These are phyloP conservation scores for Sugiyamaella castrensis DNA, from an alignment of 1,139 yeast species.

Conservation along the genomic window DNA sequence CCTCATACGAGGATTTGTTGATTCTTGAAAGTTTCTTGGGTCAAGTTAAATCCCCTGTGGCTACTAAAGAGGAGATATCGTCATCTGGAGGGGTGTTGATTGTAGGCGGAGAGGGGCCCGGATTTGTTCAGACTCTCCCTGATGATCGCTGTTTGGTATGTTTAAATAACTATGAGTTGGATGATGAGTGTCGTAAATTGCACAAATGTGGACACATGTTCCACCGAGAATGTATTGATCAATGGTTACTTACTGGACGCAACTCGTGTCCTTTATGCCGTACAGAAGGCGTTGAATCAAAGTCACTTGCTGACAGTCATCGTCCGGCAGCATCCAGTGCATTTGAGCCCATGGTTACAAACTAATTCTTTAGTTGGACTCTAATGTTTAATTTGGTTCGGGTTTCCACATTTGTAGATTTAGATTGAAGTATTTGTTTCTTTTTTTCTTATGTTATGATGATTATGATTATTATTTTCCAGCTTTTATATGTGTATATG, in stretches of 20 bases:
- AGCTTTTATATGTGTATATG: no score
- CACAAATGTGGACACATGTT: constrained; percentile 47
- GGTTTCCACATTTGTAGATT: no score
- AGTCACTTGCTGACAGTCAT: background rate
- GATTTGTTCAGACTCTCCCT: constrained; percentile 9
- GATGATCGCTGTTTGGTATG: constrained; percentile 51
- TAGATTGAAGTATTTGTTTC: no score
- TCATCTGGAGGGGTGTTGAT: constrained; percentile 40
- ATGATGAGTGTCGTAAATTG: constrained; percentile 47
- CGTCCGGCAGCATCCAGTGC: background rate
- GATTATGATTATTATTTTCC: no score
- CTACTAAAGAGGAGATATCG: constrained; percentile 42
- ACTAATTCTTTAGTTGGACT: background rate
- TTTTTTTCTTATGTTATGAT: no score
- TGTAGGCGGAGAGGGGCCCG: constrained; percentile 21
- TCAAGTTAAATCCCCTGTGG: constrained; percentile 45
- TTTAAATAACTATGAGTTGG: constrained; percentile 44
- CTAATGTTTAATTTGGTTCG: background rate
- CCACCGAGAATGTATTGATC: constrained; percentile 54
- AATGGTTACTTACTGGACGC: constrained; percentile 53
- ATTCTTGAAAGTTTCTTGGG: constrained; percentile 46
- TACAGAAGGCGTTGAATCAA: constrained; percentile 40
- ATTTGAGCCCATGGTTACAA: background rate
- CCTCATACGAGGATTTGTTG: constrained; percentile 49
- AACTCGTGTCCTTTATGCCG: constrained; percentile 60